A percentile compares a stretch with the other conserved stretches of the same genome.
phyloP scores from a whole-genome alignment of 257 asterid species.

The Craterostigma plantagineum region DNA sequence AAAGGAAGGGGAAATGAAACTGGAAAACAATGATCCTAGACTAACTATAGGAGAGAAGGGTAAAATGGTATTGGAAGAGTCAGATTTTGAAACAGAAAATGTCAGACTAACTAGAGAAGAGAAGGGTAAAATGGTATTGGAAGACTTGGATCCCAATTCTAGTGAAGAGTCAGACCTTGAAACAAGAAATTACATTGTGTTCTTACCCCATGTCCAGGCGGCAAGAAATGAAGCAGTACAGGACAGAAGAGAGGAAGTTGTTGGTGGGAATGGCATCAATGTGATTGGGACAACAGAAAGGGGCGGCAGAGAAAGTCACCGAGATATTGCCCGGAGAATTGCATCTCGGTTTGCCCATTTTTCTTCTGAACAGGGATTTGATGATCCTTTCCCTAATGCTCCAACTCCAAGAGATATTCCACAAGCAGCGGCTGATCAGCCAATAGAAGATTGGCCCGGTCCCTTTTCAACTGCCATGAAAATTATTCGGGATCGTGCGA shows the following conservation, averaged over 20 bases:
- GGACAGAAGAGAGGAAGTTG: conserved; percentile 13
- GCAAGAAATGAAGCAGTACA: conserved; percentile 13
- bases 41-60: conserved; percentile 21
- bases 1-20: conserved; percentile 23
- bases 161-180: conserved; percentile 7
- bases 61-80: background rate
- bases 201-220: conserved; percentile 10
- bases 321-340: conserved; percentile 48
- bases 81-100: background rate
- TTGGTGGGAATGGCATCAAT: too few relatives aligned
- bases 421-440: conserved; percentile 13
- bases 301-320: conserved; percentile 22
- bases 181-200: conserved; percentile 11
- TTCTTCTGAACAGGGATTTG: conserved; percentile 33
- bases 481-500: conserved; percentile 48
- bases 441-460: conserved; percentile 84
- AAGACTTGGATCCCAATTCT: conserved; percentile 12
- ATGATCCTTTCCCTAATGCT: conserved; percentile 14
- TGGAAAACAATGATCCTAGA: background rate
- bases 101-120: background rate
- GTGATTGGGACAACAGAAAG: conserved; percentile 11
- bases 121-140: conserved; percentile 23
- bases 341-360: conserved; percentile 81
- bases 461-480: conserved; percentile 88
- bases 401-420: conserved; percentile 22